Base-by-base conservation (phyloP, 176 grass and related monocot species). In the Oryza meyeriana region DNA sequence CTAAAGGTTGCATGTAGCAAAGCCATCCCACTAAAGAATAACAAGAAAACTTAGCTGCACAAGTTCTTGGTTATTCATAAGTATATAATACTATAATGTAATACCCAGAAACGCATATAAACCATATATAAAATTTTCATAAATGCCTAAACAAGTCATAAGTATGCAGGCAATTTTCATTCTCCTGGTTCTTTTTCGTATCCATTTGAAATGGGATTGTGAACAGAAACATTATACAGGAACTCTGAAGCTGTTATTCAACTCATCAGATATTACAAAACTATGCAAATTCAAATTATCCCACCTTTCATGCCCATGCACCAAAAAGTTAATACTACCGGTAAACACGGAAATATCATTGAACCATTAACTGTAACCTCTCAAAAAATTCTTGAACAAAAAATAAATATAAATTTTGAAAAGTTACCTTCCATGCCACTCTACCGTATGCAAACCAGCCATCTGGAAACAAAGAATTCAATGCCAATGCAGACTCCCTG, bases 371-470 rank as follows among this genome's bases (percentile, higher is more conserved):
- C 5, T 80, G 6, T 68, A 69, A 22, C 40, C 31, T 33, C 61
- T 45, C 7, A 72, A 78, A 78, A 20, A 83, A 88, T 36, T 70
- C 3, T 59, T 7, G 47, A 38, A 6, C 4, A 35, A 65, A 81
- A 74, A 81, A 76, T 34, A 81, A 66, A 20, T 74, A 83, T 20
- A 42, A 84, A 48, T 33, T 86, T 22, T 1, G 20, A 24, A 29
- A 83, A 44, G 39, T 70, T 82, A 98, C 95, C 92, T 93, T 98
- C 86, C 92, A 94, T 79, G 95, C 88, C 88, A 87, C 81, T 63
- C 87, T 94, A 72, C 95, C 95, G 57, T 91, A 91, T n/a, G 95
- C 90, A 86, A 98, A 98, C 92, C 95, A 94, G 27, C 95, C 90
- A 94, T 98, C 92, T 81, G 88, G 95, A 89, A 86, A 86, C 71